Evolutionary conservation across 345 rosid genomes (phyloP), one percentile per base, ranked within the genome.

Genomic region (Eucalyptus virginea): DNA sequence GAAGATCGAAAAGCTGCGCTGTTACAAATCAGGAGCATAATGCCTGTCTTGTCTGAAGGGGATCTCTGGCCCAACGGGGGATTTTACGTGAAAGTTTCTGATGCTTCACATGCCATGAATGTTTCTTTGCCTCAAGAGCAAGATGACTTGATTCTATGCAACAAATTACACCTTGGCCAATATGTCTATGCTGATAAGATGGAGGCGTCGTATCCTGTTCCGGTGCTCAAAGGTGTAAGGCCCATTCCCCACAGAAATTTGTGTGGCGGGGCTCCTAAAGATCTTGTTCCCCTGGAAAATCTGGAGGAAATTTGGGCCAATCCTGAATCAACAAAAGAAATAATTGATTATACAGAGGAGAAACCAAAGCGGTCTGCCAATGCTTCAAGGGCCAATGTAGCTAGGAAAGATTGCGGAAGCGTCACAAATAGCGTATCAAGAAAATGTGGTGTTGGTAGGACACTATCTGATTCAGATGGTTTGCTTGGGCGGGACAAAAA

Each of bases 61-160:
- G 96, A 95, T 77, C 94, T 96, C 88, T 97, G 96, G 97, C 98
- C 96, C 37, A 95, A 94, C 90, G 92, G 91, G 90, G 98, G 99
- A 23, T 96, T 97, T 89, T 94, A 94, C 91, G 88, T 95, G 52
- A 92, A 95, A 92, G 93, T 96, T 87, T 92, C 96, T 3, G 97
- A 97, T 91, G 91, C 93, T 56, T 92, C 97, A 11, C 97, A 96
- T 90, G 93, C 94, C 24, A 90, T 93, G 88, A 95, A 90, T 88
- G 95, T 93, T 86, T 95, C 97, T 45, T 93, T 97, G 91, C 95
- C 97, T 4, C 91, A 93, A 88, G 94, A 94, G 88, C 94, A 95
- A 47, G 95, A 95, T 86, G 95, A 95, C 56, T 94, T 96, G 94
- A 91, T 97, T 88, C 91, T 97, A 2, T 90, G 89, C 52, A 93